Evolutionary conservation across 306 rosid genomes (phyloP), one percentile per base, ranked within the genome.

Genomic region (Hippophae rhamnoides): DNA sequence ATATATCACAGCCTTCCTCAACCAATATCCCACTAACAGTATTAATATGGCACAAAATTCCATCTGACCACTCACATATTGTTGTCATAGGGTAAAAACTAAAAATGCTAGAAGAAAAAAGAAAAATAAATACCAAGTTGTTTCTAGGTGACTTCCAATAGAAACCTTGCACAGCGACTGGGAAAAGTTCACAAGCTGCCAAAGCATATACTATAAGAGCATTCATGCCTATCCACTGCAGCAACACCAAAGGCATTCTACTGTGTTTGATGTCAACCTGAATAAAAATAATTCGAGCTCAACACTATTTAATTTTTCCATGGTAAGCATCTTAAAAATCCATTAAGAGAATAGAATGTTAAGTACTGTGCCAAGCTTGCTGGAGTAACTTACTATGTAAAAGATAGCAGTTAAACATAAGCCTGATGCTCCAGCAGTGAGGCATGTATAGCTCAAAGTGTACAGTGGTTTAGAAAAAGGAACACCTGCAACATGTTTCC

Each of bases 161-260:
- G 80, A 87, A 81, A 53, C 92, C 95, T 65, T 87, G 90, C 68
- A 84, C 31, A 70, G 73, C 73, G 58, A 79, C 84, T 5, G 90
- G 80, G 68, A 87, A 79, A 53, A 87, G 72, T 43, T 84, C 95
- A 66, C 86, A 77, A 68, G 95, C 90, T 60, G 82, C 95, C 75
- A 81, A 64, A 48, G 81, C 86, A 41, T 81, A 86, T 51, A 86
- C 73, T 25, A 81, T 75, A 59, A 86, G 86, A 51, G 95, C 83
- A 72, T 84, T 87, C 92, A 84, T 77, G 44, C 95, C 95, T 84
- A 81, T 79, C 92, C 89, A 87, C 47, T 87, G 83, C 38, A 87
- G 63, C 64, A 84, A 72, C 46, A 73, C 56, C 13, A 81, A 69
- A 50, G 89, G 89, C 72, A 77, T 84, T 76, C 75, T 81, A 57